Evolutionary conservation across 495 filamentous ascomycete genomes (phyloP).

Genomic region (Massariosphaeria phaeospora): DNA sequence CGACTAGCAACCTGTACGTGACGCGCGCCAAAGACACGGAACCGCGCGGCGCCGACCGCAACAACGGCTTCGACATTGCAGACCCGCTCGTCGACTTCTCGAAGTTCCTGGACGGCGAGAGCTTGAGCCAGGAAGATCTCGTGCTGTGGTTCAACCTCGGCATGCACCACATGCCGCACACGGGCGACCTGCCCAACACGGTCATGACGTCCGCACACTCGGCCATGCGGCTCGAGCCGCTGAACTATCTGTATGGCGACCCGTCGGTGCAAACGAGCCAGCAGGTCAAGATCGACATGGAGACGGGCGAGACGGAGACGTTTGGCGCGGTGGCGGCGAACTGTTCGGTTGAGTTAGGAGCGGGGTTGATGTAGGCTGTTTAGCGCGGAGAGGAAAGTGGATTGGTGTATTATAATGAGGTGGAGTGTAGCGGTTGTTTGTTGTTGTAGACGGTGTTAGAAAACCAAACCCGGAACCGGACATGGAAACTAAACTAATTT

Average conservation of each 20-base stretch:
- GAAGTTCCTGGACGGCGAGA: conserved; percentile 53
- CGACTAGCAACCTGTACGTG: conserved; percentile 49
- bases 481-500: no score
- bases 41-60: conserved; percentile 44
- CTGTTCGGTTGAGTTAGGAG: conserved; percentile 3
- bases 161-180: conserved; percentile 56
- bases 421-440: no score
- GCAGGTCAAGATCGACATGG: background rate
- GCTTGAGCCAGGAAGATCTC: conserved; percentile 51
- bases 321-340: conserved; percentile 1
- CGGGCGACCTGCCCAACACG: conserved; percentile 51
- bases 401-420: no score
- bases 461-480: no score
- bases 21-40: conserved; percentile 53
- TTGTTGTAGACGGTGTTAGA: no score
- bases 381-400: no score
- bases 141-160: conserved; percentile 54
- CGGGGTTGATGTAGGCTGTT: no score
- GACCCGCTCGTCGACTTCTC: conserved; percentile 54
- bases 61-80: conserved; percentile 46
- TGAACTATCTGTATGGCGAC: conserved; percentile 16
- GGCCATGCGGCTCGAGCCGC: conserved; percentile 1
- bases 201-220: conserved; percentile 46
- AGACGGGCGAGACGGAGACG: background rate
- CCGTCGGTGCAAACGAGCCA: background rate